phyloP scores from a whole-genome alignment of 2,329 filamentous ascomycete species.

The Clonostachys rosea region DNA sequence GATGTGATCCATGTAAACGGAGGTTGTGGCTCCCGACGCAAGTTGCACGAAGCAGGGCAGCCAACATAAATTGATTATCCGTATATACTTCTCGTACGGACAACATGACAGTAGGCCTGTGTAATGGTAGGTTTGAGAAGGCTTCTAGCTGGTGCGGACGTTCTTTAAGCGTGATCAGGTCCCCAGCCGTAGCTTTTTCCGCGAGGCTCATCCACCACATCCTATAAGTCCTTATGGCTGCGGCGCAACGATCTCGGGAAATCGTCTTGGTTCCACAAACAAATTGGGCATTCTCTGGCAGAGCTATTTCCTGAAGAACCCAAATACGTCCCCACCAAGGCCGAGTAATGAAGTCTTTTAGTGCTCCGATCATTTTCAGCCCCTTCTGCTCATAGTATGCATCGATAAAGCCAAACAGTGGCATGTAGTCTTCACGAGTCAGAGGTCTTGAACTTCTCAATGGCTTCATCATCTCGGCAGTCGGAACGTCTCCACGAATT shows the following conservation, averaged over 20 bases:
- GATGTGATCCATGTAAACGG: slow-evolving; percentile 24
- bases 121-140: slow-evolving; percentile 23
- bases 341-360: no score
- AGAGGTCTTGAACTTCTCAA: slow-evolving; percentile 21
- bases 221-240: no score
- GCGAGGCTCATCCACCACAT: slow-evolving; percentile 11
- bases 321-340: no score
- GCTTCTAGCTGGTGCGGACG: slow-evolving; percentile 16
- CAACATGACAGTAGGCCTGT: slow-evolving; percentile 23
- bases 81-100: slow-evolving; percentile 15
- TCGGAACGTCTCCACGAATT: background rate
- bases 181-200: slow-evolving; percentile 19
- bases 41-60: no score
- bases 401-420: no score
- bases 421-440: slow-evolving; percentile 22
- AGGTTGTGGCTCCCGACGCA: slow-evolving; percentile 23
- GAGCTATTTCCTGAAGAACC: no score
- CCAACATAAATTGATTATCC: slow-evolving; percentile 11
- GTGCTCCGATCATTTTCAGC: no score
- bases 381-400: no score
- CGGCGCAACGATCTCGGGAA: no score
- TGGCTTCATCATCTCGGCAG: no score
- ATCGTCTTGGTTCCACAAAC: no score
- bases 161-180: slow-evolving; percentile 14
- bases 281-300: no score